Evolutionary conservation across 169 alveolate genomes (phyloP).

Genomic region (Theileria annulata): DNA sequence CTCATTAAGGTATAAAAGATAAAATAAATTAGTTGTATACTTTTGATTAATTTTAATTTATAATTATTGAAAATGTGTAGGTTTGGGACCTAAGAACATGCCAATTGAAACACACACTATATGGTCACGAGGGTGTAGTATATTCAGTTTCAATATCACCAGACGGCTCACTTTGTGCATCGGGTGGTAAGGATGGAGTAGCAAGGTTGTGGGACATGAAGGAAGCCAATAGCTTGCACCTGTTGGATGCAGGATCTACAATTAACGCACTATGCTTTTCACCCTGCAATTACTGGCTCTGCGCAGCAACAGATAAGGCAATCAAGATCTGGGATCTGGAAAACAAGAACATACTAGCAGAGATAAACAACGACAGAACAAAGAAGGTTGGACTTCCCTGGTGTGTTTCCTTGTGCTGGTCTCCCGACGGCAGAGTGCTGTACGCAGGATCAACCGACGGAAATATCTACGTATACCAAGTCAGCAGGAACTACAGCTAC

Average conservation of each 20-base stretch:
- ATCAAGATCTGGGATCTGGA: conserved; percentile 93
- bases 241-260: conserved; percentile 89
- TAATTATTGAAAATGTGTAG: conserved; percentile 26
- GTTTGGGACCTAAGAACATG: conserved; percentile 92
- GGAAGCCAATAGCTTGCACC: conserved; percentile 93
- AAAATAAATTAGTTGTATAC: background rate
- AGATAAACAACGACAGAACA: conserved; percentile 85
- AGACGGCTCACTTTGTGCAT: conserved; percentile 96
- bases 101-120: conserved; percentile 90
- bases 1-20: conserved; percentile 85
- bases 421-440: conserved; percentile 89
- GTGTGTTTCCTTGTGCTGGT: conserved; percentile 93
- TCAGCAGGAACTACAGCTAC: conserved; percentile 69
- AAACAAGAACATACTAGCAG: conserved; percentile 89
- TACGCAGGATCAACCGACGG: conserved; percentile 92
- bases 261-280: conserved; percentile 93
- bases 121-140: conserved; percentile 94
- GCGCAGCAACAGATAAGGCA: conserved; percentile 93
- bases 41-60: background rate
- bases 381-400: conserved; percentile 91
- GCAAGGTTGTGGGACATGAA: conserved; percentile 94
- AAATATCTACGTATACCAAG: conserved; percentile 87
- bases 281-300: conserved; percentile 94
- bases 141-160: conserved; percentile 94
- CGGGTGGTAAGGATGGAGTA: conserved; percentile 98